These are phyloP conservation scores for Alternaria triticimaculans DNA, from an alignment of 2,329 filamentous ascomycete species.

Conservation along the genomic window DNA sequence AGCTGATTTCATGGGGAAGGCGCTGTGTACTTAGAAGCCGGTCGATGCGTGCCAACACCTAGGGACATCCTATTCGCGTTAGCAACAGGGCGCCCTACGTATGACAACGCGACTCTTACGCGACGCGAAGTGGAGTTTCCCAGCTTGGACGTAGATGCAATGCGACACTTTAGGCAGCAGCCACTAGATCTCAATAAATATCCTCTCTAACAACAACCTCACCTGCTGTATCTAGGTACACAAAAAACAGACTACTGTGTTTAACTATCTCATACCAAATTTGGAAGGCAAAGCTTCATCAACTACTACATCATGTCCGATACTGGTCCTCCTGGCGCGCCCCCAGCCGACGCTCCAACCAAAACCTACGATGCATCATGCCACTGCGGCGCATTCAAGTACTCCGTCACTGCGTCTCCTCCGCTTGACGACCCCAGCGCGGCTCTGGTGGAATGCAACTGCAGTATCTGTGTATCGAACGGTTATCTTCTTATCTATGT, in stretches of 20 bases:
- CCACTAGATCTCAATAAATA: not conserved
- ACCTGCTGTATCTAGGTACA: not conserved
- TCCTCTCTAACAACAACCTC: not conserved
- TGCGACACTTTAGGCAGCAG: not conserved
- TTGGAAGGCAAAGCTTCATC: not conserved
- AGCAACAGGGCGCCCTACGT: not conserved
- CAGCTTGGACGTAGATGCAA: not conserved
- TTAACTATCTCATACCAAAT: not conserved
- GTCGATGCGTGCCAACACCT: not conserved
- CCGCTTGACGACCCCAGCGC: slow-evolving; percentile 52
- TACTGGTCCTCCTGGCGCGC: slow-evolving; percentile 3
- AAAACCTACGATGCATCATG: slow-evolving; percentile 55
- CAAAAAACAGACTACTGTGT: not conserved
- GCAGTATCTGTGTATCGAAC: slow-evolving; percentile 60
- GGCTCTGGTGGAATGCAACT: slow-evolving; percentile 58
- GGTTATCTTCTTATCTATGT: slow-evolving; percentile 58
- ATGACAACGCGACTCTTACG: not conserved
- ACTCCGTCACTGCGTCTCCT: slow-evolving; percentile 58
- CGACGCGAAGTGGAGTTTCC: not conserved
- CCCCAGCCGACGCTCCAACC: slow-evolving; percentile 9
- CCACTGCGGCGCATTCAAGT: slow-evolving; percentile 61
- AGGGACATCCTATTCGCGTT: slow-evolving; percentile 6
- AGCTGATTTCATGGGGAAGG: not conserved
- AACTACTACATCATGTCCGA: slow-evolving; percentile 5
- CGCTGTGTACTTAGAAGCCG: not conserved